A percentile compares a stretch with the other conserved stretches of the same genome.
phyloP scores from a whole-genome alignment of 2,329 filamentous ascomycete genomes.

The Neopestalotiopsis sp. region DNA sequence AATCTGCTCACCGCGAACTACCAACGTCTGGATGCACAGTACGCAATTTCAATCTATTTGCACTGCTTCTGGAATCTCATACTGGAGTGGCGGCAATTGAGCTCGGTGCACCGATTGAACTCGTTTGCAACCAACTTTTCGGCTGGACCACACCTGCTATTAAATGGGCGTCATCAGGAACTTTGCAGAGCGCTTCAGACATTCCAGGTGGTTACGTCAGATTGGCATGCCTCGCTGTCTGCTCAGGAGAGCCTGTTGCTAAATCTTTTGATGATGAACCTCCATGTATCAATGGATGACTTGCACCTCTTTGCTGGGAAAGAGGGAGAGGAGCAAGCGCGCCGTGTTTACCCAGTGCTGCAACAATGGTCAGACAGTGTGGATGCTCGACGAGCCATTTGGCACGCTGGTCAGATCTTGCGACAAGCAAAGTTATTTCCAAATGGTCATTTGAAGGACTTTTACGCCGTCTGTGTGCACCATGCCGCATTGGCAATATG shows the following conservation, averaged over 20 bases:
- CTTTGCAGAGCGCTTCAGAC: slow-evolving; percentile 61
- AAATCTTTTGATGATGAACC: slow-evolving; percentile 65
- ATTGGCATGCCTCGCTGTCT: slow-evolving; percentile 49
- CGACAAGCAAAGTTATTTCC: slow-evolving; percentile 63
- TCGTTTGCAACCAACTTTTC: slow-evolving; percentile 49
- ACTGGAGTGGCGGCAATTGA: slow-evolving; percentile 69
- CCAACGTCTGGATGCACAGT: slow-evolving; percentile 59
- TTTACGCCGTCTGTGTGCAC: slow-evolving; percentile 72
- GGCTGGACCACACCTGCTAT: slow-evolving; percentile 49
- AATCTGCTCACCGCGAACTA: slow-evolving; percentile 55
- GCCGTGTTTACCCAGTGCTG: slow-evolving; percentile 61
- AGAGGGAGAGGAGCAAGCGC: slow-evolving; percentile 70
- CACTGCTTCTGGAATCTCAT: slow-evolving; percentile 71
- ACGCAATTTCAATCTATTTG: slow-evolving; percentile 65
- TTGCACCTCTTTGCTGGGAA: slow-evolving; percentile 72
- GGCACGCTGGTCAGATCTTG: slow-evolving; percentile 72
- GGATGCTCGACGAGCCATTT: slow-evolving; percentile 65
- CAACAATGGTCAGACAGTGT: slow-evolving; percentile 63
- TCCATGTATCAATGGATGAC: slow-evolving; percentile 69
- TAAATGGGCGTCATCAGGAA: slow-evolving; percentile 65
- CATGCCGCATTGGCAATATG: slow-evolving; percentile 73
- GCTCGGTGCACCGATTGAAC: slow-evolving; percentile 53
- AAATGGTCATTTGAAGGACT: slow-evolving; percentile 62
- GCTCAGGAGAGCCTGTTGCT: slow-evolving; percentile 54
- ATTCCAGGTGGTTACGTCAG: slow-evolving; percentile 49